Base-by-base conservation (phyloP, 805 yeast species). In the Lachancea quebecensis region DNA sequence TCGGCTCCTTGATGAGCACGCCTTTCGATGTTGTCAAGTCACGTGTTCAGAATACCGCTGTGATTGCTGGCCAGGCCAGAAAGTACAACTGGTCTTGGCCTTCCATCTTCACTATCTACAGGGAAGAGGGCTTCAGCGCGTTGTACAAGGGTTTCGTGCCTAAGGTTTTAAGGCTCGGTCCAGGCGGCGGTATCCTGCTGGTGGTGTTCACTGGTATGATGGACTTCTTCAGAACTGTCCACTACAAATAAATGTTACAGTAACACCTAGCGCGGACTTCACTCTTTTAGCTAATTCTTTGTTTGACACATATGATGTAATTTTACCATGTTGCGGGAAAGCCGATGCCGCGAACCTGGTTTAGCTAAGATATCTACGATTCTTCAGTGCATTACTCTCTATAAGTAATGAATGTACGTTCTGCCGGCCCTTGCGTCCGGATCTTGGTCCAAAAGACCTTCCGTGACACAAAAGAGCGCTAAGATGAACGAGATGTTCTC, bases 21-120 rank as follows among this genome's bases (percentile, higher is more conserved):
- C 99, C 99, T 39, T 89, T 91, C 57, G 99, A 93, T 67, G 96
- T 93, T 43, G 97, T 93, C 57, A 93, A 93, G 73, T 86, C 96
- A 11, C 81, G 99, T 73, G 86, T 93, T 58, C 99, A 93, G 69
- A 81, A 79, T 65, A 74, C 84, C 32, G 74, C 78, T 45, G 68
- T 71, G 34, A 71, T 71, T 33, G 74, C 83, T 15, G 95, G 95
- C 50, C 89, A 84, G 49, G 74, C 77, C 29, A 84, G 91, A 55
- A 90, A 85, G 68, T 91, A 91, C 70, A 84, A 80, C 67, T 93
- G 99, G 98, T 80, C 97, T 15, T 58, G 81, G 54, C 96, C 96
- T 35, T 77, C 95, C 2, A 70, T 93, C 47, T 62, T 73, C 36
- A 74, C 81, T 15, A 86, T 93, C 18, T 79, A 81, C 58, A 53